Evolutionary conservation across 257 asterid genomes (phyloP).

Genomic region (Galeopsis tetrahit): DNA sequence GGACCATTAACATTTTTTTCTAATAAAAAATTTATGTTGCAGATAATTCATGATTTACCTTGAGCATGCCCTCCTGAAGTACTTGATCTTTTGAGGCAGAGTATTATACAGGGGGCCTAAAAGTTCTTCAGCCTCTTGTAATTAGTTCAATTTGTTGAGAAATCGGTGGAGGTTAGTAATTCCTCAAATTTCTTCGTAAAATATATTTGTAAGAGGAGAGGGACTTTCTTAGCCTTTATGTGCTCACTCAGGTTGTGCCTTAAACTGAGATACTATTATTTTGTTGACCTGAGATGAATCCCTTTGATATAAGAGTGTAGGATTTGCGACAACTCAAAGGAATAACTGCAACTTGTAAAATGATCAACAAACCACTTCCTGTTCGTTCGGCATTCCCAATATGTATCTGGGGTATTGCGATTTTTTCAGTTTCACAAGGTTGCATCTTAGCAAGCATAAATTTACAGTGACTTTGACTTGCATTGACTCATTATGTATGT

Average conservation of each 20-base stretch:
- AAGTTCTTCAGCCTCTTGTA: slow-evolving; percentile 69
- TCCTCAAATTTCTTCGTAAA: slow-evolving; percentile 8
- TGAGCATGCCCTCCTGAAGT: slow-evolving; percentile 68
- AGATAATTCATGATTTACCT: slow-evolving; percentile 74
- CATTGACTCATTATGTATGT: slow-evolving; percentile 4
- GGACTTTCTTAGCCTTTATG: slow-evolving; percentile 13
- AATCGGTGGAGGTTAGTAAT: slow-evolving; percentile 74
- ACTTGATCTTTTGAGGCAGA: slow-evolving; percentile 79
- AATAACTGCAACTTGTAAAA: slow-evolving; percentile 91
- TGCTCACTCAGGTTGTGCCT: background rate
- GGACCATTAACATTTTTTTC: background rate
- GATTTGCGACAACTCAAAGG: slow-evolving; percentile 92
- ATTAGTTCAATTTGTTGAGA: slow-evolving; percentile 78
- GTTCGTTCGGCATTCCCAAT: slow-evolving; percentile 93
- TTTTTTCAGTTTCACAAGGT: slow-evolving; percentile 28
- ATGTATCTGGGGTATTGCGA: slow-evolving; percentile 77
- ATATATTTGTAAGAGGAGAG: background rate
- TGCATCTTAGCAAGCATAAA: background rate
- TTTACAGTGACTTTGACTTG: slow-evolving; percentile 3
- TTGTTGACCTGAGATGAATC: slow-evolving; percentile 29
- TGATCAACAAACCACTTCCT: slow-evolving; percentile 96
- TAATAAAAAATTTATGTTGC: slow-evolving; percentile 37
- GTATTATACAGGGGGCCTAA: slow-evolving; percentile 81
- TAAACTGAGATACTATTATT: background rate
- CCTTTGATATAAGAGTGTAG: slow-evolving; percentile 44